Evolutionary conservation across 495 filamentous ascomycete genomes (phyloP), one percentile per base, ranked within the genome.

Genomic region (Penicillium egyptiacum): DNA sequence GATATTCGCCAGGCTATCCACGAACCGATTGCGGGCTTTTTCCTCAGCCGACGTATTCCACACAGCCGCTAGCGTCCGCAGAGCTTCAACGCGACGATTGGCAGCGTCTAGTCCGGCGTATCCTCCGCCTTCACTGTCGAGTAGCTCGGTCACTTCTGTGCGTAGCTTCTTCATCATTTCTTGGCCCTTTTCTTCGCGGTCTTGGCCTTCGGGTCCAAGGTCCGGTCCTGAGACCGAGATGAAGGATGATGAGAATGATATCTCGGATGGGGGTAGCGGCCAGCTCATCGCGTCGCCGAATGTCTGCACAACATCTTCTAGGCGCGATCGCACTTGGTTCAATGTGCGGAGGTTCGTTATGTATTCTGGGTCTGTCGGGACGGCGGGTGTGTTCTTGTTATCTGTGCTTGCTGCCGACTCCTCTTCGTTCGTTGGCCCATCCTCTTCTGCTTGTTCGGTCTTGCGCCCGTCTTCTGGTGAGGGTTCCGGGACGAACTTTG

Each of bases 31-130:
- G 58, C 95, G 79, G 26, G 91, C 91, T 67, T 88, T 92, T 61
- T 96, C 94, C 79, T 98, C 94, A 0, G 89, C 88, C 17, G 95
- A 96, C 1, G 91, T 91, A 65, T 89, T 92, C 90, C 95, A 98
- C n/a, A 98, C 85, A 12, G 71, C 70, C 14, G 82, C 81, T 60
- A 96, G 75, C 44, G 83, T 79, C 57, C 88, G 84, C 25, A 98
- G 73, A 63, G 86, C 82, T 61, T 87, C 83, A 17, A 98, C 83
- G 12, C 90, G 80, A 17, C 75, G 76, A 17, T 80, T 81, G 2
- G 93, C 94, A 23, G 84, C 84, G 52, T 91, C 85, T 19, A 90
- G 73, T 10, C 70, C 73, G 19, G 67, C 73, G 11, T 67, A 63
- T 11, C 70, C 66, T 22, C 70, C 71, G 30, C 70, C 66, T 2